A percentile compares a stretch with the other conserved stretches of the same genome.
phyloP scores from a whole-genome alignment of 768 basidiomycete genomes.

The Podaxis sp. region DNA sequence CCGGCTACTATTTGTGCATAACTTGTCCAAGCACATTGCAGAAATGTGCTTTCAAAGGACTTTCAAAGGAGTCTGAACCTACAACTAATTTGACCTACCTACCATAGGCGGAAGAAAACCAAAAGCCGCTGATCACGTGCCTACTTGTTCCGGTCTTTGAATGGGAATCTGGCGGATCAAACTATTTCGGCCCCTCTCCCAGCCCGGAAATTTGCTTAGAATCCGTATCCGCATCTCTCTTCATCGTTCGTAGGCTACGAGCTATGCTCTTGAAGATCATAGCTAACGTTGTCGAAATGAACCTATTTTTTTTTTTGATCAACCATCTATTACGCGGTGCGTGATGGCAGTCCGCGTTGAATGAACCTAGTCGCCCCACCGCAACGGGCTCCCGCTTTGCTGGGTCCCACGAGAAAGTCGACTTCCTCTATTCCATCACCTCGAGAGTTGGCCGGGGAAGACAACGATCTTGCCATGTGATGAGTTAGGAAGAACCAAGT shows the following conservation, averaged over 20 bases:
- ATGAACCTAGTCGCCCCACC: background rate
- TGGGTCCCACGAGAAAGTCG: background rate
- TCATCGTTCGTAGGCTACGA: background rate
- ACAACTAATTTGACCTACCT: no score
- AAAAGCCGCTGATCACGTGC: background rate
- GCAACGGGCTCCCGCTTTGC: no score
- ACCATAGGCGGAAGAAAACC: background rate
- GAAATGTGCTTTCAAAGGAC: no score
- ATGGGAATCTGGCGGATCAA: background rate
- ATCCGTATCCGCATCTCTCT: background rate
- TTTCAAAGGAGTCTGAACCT: no score
- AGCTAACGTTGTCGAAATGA: background rate
- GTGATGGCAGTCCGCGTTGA: no score
- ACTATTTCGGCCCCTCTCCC: background rate
- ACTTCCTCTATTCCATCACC: background rate
- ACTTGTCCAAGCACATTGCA: no score
- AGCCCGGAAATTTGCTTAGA: background rate
- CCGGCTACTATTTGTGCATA: no score
- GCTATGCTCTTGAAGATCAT: background rate
- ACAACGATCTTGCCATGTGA: background rate
- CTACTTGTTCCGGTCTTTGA: background rate
- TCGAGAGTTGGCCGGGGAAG: background rate
- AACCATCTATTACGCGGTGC: no score
- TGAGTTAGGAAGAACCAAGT: background rate
- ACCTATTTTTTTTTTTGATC: no score